These are phyloP conservation scores for Crithidia sp. DNA, from an alignment of 208 protist genomes.

Conservation along the genomic window DNA sequence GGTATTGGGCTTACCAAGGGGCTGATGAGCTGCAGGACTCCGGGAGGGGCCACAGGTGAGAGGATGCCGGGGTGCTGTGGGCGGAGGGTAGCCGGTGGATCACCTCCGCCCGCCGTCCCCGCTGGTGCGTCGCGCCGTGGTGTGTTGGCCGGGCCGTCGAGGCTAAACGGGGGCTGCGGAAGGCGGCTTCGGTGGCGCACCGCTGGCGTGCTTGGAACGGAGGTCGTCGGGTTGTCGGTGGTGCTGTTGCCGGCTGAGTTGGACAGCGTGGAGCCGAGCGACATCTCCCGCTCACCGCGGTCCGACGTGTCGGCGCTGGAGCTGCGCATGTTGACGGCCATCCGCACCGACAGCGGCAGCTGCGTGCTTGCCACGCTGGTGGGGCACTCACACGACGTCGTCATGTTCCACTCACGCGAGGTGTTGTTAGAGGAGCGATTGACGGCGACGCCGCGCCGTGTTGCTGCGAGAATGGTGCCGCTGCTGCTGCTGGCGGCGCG, in stretches of 20 bases:
- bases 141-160: not conserved
- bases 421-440: constrained; percentile 10
- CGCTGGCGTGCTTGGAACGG: not conserved
- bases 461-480: not conserved
- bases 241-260: not conserved
- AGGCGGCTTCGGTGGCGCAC: not conserved
- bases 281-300: not conserved
- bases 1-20: constrained; percentile 1
- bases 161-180: constrained; percentile 10
- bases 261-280: not conserved
- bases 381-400: constrained; percentile 5
- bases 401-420: constrained; percentile 16
- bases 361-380: constrained; percentile 28
- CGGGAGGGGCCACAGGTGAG: too few species aligned
- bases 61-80: too few species aligned
- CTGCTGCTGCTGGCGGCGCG: not conserved
- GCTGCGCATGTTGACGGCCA: constrained; percentile 14
- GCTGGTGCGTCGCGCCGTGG: not conserved
- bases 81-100: too few species aligned
- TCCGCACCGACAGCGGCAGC: constrained; percentile 3
- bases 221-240: not conserved
- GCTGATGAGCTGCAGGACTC: not conserved
- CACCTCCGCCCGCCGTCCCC: not conserved
- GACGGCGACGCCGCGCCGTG: constrained; percentile 5
- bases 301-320: constrained; percentile 20